phyloP scores from a whole-genome alignment of 192 early-diverging fungal species.

The Rhizoclosmatium sp. region DNA sequence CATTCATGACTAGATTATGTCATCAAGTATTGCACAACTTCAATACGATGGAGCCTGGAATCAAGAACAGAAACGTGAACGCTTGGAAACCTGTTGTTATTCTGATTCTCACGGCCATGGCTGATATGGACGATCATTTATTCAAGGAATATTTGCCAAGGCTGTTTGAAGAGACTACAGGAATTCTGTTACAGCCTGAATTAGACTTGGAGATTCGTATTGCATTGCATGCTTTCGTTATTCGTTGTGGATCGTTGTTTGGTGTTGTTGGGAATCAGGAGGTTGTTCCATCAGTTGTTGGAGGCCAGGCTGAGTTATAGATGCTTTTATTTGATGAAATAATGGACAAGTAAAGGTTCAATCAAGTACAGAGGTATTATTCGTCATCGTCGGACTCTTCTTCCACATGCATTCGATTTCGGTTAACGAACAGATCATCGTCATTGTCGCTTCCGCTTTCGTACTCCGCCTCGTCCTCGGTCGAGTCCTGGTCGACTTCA shows the following conservation, averaged over 20 bases:
- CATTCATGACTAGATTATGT: conserved; percentile 39
- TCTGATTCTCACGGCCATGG: conserved; percentile 46
- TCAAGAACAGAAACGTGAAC: conserved; percentile 60
- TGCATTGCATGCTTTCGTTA: conserved; percentile 54
- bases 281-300: background rate
- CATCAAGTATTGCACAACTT: conserved; percentile 61
- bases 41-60: conserved; percentile 57
- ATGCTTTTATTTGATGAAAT: no score
- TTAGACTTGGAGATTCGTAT: conserved; percentile 54
- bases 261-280: background rate
- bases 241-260: conserved; percentile 54
- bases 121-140: conserved; percentile 60
- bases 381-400: conserved; percentile 7
- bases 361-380: background rate
- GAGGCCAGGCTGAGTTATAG: background rate
- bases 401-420: conserved; percentile 34
- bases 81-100: conserved; percentile 71
- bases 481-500: background rate
- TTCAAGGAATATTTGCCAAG: conserved; percentile 54
- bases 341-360: background rate
- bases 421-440: conserved; percentile 20
- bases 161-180: conserved; percentile 54
- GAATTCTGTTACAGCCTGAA: conserved; percentile 54
- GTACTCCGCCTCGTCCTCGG: background rate
- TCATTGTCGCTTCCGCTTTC: background rate